Base-by-base conservation (phyloP, 805 yeast genomes). In the Candida pseudoglaebosa region DNA sequence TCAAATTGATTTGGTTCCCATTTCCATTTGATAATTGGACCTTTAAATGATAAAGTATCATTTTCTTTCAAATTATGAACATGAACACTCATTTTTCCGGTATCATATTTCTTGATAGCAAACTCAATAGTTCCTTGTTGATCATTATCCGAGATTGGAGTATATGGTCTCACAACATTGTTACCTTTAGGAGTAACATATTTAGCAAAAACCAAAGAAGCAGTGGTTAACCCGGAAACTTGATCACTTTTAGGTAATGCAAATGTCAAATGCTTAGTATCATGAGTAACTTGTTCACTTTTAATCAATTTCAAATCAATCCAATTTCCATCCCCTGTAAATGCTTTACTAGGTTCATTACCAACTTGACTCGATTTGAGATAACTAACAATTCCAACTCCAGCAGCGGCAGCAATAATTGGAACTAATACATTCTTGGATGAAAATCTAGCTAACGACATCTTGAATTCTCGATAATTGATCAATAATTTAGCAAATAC, bases 21-120 rank as follows among this genome's bases (percentile, higher is more conserved):
- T 60, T 83, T 79, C 86, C 93, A 90, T 73, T 93, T 93, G 55
- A 75, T 71, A 49, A 89, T 76, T 48, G 98, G 98, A 36, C 99
- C 99, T 73, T 89, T 91, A 76, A 93, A 84, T 7, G 95, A 67
- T 40, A 93, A 74, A 37, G 89, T 78, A 55, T 93, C 98, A 54
- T 83, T 77, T 44, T 76, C 78, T 63, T 84, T 80, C 59, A 91
- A 77, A 43, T 65, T 64, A 60, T 74, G 77, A 42, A 88, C 64
- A 66, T 87, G 93, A 56, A 70, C 70, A 38, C 91, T 77, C 78
- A 89, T 80, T 67, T 85, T 84, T 54, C 98, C 97, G 40, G 73
- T 77, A 37, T 81, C 84, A 70, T 93, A 93, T 46, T 71, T 77
- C 77, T 93, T 93, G 66, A 93, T 73, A 43, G 90, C 77, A 49